Evolutionary conservation across 2,329 filamentous ascomycete species (phyloP).

Genomic region (Clarireedia monteithiana): DNA sequence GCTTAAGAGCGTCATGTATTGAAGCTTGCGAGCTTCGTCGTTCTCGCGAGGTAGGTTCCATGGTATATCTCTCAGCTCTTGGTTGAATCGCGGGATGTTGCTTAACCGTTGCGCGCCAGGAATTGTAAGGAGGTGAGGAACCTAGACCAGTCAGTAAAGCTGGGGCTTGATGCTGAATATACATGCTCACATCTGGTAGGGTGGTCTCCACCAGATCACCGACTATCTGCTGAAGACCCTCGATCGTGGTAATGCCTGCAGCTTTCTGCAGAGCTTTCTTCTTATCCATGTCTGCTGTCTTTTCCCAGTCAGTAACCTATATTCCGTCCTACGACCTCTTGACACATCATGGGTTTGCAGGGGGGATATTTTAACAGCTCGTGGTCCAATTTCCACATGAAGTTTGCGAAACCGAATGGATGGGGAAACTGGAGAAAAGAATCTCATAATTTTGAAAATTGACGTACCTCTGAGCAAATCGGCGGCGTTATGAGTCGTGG

Average conservation of each 20-base stretch:
- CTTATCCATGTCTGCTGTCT: not conserved
- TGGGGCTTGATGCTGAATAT: not conserved
- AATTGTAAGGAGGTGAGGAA: constrained; percentile 5
- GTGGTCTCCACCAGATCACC: not conserved
- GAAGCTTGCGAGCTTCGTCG: constrained; percentile 24
- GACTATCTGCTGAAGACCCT: not conserved
- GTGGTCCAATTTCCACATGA: not conserved
- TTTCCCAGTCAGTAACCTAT: not conserved
- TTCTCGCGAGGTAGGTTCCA: constrained; percentile 26
- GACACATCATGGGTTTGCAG: not conserved
- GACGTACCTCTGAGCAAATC: not conserved
- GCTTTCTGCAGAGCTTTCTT: constrained; percentile 1
- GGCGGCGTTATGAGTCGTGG: not conserved
- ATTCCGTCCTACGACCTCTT: not conserved
- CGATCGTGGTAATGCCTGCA: not conserved
- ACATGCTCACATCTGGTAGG: constrained; percentile 8
- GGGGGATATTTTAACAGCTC: not conserved
- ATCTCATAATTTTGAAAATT: not conserved
- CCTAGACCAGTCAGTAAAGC: constrained; percentile 1
- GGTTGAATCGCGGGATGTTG: not conserved
- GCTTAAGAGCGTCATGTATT: constrained; percentile 28
- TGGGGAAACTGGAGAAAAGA: not conserved
- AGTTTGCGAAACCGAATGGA: not conserved
- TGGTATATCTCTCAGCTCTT: constrained; percentile 13
- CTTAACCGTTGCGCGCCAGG: not conserved